Percentiles rank a stretch among this genome's conserved stretches.
Conservation (phyloP, 768 basidiomycete species). For the Amanita rimosa region DNA sequence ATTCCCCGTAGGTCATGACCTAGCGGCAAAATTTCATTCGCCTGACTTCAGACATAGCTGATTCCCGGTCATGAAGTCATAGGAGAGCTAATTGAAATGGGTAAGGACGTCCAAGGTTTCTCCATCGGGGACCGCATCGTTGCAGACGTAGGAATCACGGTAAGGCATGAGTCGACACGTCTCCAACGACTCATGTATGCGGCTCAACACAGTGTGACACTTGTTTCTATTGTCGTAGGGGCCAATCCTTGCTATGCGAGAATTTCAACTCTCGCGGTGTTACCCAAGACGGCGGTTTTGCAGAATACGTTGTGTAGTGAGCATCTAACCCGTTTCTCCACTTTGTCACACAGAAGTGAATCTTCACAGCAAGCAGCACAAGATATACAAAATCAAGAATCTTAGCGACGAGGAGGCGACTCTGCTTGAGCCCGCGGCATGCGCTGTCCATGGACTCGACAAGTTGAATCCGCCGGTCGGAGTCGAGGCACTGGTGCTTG, state of each 20-base stretch:
- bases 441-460: constrained; percentile 87
- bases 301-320: constrained; percentile 80
- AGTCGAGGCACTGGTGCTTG: constrained; percentile 73
- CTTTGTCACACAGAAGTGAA: background rate
- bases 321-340: constrained; percentile 13
- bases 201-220: constrained; percentile 49
- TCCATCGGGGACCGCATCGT: constrained; percentile 72
- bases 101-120: constrained; percentile 74
- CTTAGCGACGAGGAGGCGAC: constrained; percentile 82
- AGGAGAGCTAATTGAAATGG: constrained; percentile 61
- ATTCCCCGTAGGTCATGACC: constrained; percentile 30
- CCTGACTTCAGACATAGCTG: constrained; percentile 24
- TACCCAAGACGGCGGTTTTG: constrained; percentile 76
- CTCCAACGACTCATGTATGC: constrained; percentile 4
- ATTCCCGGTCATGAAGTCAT: constrained; percentile 73
- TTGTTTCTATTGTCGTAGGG: constrained; percentile 84
- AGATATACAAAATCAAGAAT: constrained; percentile 82
- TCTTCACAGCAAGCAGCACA: constrained; percentile 35
- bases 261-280: constrained; percentile 76
- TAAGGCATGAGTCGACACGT: constrained; percentile 30
- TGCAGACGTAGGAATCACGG: constrained; percentile 60
- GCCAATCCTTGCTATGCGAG: constrained; percentile 76
- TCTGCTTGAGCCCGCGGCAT: constrained; percentile 82
- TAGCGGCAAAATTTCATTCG: background rate
- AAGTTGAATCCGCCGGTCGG: constrained; percentile 78